phyloP scores from a whole-genome alignment of 2,329 filamentous ascomycete genomes.

The Albophoma yamanashiensis region DNA sequence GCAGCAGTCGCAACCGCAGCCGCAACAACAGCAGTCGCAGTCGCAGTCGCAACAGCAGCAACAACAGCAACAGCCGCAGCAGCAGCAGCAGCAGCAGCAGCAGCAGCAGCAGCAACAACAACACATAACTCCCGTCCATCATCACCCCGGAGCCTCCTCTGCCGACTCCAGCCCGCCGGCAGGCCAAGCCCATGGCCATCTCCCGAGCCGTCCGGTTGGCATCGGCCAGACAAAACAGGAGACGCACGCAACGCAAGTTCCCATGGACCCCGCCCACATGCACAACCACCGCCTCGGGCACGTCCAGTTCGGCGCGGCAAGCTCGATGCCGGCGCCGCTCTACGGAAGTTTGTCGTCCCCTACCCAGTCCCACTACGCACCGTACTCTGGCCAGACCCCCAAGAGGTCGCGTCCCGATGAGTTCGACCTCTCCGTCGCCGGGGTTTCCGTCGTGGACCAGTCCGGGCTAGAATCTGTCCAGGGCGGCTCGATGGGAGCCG shows the following conservation, averaged over 20 bases:
- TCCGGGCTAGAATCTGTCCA: constrained; percentile 45
- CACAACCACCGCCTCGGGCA: constrained; percentile 40
- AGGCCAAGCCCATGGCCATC: constrained; percentile 23
- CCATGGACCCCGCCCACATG: constrained; percentile 47
- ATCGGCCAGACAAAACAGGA: constrained; percentile 29
- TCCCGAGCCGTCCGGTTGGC: constrained; percentile 19
- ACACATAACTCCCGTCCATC: constrained; percentile 36
- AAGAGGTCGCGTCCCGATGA: constrained; percentile 50
- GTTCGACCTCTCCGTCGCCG: constrained; percentile 42
- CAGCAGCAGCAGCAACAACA: not conserved
- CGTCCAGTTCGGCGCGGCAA: constrained; percentile 39
- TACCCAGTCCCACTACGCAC: constrained; percentile 18
- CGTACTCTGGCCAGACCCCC: constrained; percentile 21
- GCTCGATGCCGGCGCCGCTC: constrained; percentile 38
- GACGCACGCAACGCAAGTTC: constrained; percentile 37
- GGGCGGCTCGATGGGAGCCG: constrained; percentile 38
- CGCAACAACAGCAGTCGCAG: constrained; percentile 14
- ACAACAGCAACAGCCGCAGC: constrained; percentile 1
- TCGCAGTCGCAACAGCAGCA: constrained; percentile 15
- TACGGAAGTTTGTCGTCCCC: constrained; percentile 39
- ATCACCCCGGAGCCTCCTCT: constrained; percentile 30
- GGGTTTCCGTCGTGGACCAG: constrained; percentile 41
- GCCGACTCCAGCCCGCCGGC: constrained; percentile 34
- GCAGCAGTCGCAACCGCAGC: not conserved
- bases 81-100: constrained; percentile 23